These are phyloP conservation scores for Fusarium sublunatum DNA, from an alignment of 2,329 filamentous ascomycete species.

Conservation along the genomic window DNA sequence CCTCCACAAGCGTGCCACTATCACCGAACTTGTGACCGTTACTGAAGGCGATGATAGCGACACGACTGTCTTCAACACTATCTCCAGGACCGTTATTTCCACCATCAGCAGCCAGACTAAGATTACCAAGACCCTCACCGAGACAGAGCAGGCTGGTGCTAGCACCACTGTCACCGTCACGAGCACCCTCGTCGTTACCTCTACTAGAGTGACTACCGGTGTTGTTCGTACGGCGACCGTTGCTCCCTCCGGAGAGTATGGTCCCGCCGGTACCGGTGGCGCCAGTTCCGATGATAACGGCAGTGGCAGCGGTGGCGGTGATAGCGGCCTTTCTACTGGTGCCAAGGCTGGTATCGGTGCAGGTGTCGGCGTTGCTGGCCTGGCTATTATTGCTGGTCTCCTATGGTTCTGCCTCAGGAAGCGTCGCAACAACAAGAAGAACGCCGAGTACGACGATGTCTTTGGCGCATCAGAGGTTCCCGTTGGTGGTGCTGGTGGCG, in stretches of 20 bases:
- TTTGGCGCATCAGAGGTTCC: constrained; percentile 58
- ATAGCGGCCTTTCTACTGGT: constrained; percentile 53
- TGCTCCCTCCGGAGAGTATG: constrained; percentile 43
- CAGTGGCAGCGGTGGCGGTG: constrained; percentile 26
- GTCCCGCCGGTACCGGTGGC: constrained; percentile 29
- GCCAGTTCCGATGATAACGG: constrained; percentile 20
- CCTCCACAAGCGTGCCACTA: constrained; percentile 51
- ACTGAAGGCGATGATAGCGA: constrained; percentile 41
- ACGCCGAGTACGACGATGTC: constrained; percentile 54
- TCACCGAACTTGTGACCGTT: constrained; percentile 50
- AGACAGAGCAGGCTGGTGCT: constrained; percentile 51
- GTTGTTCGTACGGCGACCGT: constrained; percentile 46
- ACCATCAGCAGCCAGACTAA: constrained; percentile 48
- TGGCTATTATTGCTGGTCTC: constrained; percentile 48
- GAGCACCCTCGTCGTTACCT: constrained; percentile 52
- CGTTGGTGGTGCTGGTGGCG: constrained; percentile 50
- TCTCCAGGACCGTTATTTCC: constrained; percentile 49
- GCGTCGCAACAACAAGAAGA: constrained; percentile 48
- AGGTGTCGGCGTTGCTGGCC: constrained; percentile 53
- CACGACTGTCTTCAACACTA: constrained; percentile 45
- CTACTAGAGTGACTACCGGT: constrained; percentile 50
- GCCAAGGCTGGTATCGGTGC: constrained; percentile 59
- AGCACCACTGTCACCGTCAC: constrained; percentile 54
- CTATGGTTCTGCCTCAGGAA: constrained; percentile 49
- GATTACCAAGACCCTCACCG: constrained; percentile 48